phyloP scores from a whole-genome alignment of 371 early-diverging fungal genomes.

The Batkoa obscura region DNA sequence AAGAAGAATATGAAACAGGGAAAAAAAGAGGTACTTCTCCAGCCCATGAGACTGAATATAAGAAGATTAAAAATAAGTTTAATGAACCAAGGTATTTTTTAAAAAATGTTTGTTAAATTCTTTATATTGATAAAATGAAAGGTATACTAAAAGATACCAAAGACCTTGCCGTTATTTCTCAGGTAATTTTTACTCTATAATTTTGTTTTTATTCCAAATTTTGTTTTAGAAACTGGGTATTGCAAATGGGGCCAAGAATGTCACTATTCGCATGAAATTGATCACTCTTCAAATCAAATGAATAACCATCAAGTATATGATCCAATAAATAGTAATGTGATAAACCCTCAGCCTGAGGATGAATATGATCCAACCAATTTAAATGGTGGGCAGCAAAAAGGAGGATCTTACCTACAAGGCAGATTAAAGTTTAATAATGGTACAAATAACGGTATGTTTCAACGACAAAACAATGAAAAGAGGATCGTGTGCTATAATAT shows the following conservation, averaged over 20 bases:
- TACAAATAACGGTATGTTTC: slow-evolving; percentile 14
- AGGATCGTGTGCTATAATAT: slow-evolving; percentile 22
- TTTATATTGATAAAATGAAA: not conserved
- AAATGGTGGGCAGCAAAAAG: not conserved
- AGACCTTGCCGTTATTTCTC: not conserved
- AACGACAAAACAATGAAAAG: slow-evolving; percentile 12
- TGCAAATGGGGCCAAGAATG: slow-evolving; percentile 67
- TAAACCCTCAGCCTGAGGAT: not conserved
- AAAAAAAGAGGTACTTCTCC: not conserved
- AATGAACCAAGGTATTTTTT: not conserved
- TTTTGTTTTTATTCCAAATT: not conserved
- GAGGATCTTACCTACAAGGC: no score
- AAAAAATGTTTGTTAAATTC: not conserved
- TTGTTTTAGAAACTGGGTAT: slow-evolving; percentile 55
- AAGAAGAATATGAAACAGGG: not conserved
- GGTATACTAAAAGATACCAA: not conserved
- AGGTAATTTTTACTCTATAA: not conserved
- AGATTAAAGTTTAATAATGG: slow-evolving; percentile 12
- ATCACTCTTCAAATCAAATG: slow-evolving; percentile 12
- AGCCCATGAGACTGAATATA: not conserved
- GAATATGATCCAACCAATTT: not conserved
- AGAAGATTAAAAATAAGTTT: not conserved
- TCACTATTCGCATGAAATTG: slow-evolving; percentile 55
- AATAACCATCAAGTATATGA: not conserved
- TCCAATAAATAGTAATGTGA: not conserved